Evolutionary conservation across 495 filamentous ascomycete genomes (phyloP).

Genomic region (Xylaria nigripes): DNA sequence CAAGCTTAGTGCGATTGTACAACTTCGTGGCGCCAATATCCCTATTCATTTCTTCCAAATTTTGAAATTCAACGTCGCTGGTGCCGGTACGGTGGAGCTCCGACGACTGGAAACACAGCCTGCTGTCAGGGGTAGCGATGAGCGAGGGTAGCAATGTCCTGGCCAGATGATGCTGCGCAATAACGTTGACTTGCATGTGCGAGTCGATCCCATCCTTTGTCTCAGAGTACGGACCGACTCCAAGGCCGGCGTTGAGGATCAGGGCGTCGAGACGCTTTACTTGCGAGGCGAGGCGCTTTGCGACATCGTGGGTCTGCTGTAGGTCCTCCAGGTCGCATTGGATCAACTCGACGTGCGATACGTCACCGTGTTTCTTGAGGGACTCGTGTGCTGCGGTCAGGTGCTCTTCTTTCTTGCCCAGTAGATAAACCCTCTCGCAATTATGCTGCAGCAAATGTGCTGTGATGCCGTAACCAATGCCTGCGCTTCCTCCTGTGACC

Average conservation of each 20-base stretch:
- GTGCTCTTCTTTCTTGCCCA: constrained; percentile 42
- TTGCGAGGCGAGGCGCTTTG: constrained; percentile 26
- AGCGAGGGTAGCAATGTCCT: constrained; percentile 35
- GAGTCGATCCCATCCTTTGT: constrained; percentile 31
- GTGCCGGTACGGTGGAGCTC: constrained; percentile 45
- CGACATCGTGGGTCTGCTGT: constrained; percentile 33
- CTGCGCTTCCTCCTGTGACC: constrained; percentile 37
- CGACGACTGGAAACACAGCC: constrained; percentile 37
- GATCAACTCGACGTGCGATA: constrained; percentile 35
- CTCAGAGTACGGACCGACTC: constrained; percentile 28
- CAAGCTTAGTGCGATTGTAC: constrained; percentile 50
- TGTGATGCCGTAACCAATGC: constrained; percentile 41
- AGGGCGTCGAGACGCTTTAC: constrained; percentile 35
- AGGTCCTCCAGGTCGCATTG: constrained; percentile 36
- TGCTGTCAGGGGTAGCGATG: constrained; percentile 17
- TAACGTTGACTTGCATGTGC: constrained; percentile 34
- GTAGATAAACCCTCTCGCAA: constrained; percentile 36
- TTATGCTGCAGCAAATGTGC: constrained; percentile 47
- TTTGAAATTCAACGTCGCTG: constrained; percentile 37
- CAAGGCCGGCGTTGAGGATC: constrained; percentile 34
- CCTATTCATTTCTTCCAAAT: constrained; percentile 47
- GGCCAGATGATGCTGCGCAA: constrained; percentile 33
- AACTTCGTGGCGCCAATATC: constrained; percentile 44
- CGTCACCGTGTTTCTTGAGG: constrained; percentile 33
- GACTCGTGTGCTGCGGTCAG: constrained; percentile 31